Conservation (phyloP, 2,329 filamentous ascomycete genomes). For the Thermomyces lanuginosus region DNA sequence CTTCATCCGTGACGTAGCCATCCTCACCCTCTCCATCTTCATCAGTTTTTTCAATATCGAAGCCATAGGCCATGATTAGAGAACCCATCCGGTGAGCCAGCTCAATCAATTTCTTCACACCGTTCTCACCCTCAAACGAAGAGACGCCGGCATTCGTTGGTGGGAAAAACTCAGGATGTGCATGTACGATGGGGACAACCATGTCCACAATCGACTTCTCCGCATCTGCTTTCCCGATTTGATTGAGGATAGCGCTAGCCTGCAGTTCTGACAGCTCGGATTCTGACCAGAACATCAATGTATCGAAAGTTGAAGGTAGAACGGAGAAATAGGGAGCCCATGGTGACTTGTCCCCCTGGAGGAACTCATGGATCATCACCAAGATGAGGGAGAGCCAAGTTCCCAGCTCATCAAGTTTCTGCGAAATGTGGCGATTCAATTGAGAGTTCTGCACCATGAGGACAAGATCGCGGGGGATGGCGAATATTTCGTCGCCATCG, state of each 20-base stretch:
- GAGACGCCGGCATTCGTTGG: conserved; percentile 21
- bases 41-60: conserved; percentile 55
- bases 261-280: conserved; percentile 56
- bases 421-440: conserved; percentile 41
- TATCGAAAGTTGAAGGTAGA: conserved; percentile 57
- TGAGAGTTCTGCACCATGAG: conserved; percentile 58
- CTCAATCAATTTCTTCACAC: conserved; percentile 33
- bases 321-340: conserved; percentile 70
- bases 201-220: conserved; percentile 49
- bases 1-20: conserved; percentile 42
- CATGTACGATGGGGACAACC: conserved; percentile 36
- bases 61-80: conserved; percentile 84
- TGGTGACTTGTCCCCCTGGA: conserved; percentile 41
- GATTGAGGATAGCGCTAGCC: conserved; percentile 57
- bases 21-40: conserved; percentile 40
- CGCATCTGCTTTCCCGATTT: conserved; percentile 59
- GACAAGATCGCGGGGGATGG: conserved; percentile 55
- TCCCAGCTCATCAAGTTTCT: conserved; percentile 35
- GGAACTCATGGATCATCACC: conserved; percentile 61
- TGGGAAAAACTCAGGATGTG: conserved; percentile 28
- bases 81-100: conserved; percentile 69
- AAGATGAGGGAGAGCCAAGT: conserved; percentile 50
- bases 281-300: conserved; percentile 75
- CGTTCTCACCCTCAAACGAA: conserved; percentile 23
- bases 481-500: conserved; percentile 63